Percentiles rank a stretch among this genome's conserved stretches.
phyloP scores from a whole-genome alignment of 2,329 filamentous ascomycete species.

The Neoscytalidium dimidiatum region DNA sequence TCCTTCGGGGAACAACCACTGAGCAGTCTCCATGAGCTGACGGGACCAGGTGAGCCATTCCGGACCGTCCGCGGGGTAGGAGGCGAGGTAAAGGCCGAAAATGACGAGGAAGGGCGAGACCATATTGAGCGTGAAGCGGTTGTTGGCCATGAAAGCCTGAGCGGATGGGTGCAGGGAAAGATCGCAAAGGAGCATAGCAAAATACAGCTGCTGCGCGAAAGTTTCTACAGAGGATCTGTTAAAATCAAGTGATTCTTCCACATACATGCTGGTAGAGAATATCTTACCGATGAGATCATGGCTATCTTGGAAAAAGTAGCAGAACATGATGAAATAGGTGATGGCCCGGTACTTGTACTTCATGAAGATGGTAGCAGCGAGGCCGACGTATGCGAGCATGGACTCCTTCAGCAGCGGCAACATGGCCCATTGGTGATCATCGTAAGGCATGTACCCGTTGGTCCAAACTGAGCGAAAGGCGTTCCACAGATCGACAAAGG shows the following conservation, averaged over 20 bases:
- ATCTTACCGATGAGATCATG: conserved; percentile 48
- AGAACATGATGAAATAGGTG: conserved; percentile 47
- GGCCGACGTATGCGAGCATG: conserved; percentile 53
- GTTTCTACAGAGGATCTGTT: conserved; percentile 50
- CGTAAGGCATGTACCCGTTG: conserved; percentile 53
- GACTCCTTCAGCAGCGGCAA: conserved; percentile 52
- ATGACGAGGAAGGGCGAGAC: conserved; percentile 42
- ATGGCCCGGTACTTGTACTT: conserved; percentile 50
- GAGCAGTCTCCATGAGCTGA: conserved; percentile 42
- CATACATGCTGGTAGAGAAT: too few species aligned
- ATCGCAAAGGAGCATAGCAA: conserved; percentile 55
- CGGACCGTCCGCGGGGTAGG: conserved; percentile 46
- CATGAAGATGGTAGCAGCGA: conserved; percentile 52
- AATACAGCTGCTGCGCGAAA: conserved; percentile 55
- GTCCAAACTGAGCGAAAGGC: conserved; percentile 55
- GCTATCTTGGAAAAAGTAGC: conserved; percentile 53
- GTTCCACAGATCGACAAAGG: conserved; percentile 47
- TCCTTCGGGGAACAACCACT: conserved; percentile 50
- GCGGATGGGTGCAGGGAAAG: conserved; percentile 50
- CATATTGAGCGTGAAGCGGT: conserved; percentile 42
- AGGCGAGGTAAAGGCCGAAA: conserved; percentile 50
- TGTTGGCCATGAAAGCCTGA: conserved; percentile 47
- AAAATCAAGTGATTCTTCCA: neutral
- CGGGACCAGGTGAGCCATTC: conserved; percentile 54
- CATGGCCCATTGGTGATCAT: conserved; percentile 59